phyloP scores from a whole-genome alignment of 768 basidiomycete species.

The Dentipellis sp. region DNA sequence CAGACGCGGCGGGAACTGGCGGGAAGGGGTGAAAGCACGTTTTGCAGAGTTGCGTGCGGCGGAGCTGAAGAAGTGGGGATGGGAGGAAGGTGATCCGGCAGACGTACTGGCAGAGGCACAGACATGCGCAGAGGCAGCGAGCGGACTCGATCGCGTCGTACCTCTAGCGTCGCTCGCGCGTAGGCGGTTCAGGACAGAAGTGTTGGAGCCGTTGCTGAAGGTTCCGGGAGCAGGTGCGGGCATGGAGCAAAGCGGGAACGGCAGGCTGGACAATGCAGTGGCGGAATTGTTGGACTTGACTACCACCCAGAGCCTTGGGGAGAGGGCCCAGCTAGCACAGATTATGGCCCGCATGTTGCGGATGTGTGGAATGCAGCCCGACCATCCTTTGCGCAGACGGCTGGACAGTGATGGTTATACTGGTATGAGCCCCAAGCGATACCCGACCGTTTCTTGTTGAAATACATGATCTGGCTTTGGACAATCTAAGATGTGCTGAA shows the following conservation, averaged over 20 bases:
- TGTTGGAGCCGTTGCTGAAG: constrained; percentile 58
- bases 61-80: constrained; percentile 70
- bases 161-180: constrained; percentile 54
- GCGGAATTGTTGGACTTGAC: constrained; percentile 54
- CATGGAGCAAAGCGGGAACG: constrained; percentile 42
- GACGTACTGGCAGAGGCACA: constrained; percentile 49
- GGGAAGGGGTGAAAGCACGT: constrained; percentile 48
- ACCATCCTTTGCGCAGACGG: no score
- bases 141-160: constrained; percentile 55
- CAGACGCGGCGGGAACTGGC: constrained; percentile 40
- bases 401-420: no score
- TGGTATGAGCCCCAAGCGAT: no score
- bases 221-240: constrained; percentile 34
- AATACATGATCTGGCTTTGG: no score
- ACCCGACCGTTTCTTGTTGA: no score
- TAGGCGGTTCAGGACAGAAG: constrained; percentile 63
- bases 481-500: no score
- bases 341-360: no score
- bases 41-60: constrained; percentile 49
- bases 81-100: constrained; percentile 37
- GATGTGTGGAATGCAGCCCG: no score
- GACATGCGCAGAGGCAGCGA: constrained; percentile 67
- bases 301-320: constrained; percentile 32
- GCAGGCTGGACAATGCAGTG: constrained; percentile 58
- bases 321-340: constrained; percentile 34